Percentiles rank a stretch among this genome's conserved stretches.
These are phyloP conservation scores for Didymella keratinophila DNA, from an alignment of 2,329 filamentous ascomycete genomes.

Conservation along the genomic window DNA sequence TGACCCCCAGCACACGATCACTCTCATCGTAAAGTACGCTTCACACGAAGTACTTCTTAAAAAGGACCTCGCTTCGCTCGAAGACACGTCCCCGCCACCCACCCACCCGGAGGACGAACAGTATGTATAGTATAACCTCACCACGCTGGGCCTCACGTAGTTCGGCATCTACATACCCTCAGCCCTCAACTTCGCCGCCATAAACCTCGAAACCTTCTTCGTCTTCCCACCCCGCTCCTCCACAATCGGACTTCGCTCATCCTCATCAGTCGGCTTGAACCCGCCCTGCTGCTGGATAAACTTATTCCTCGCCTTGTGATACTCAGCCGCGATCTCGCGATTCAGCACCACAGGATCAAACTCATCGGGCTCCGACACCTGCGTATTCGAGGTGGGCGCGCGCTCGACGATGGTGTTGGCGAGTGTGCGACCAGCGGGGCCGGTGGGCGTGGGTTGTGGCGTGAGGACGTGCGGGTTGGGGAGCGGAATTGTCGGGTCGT, in stretches of 20 bases:
- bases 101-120: too few species aligned
- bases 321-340: constrained; percentile 81
- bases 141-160: too few species aligned
- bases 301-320: constrained; percentile 81
- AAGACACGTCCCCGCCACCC: too few species aligned
- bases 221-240: constrained; percentile 68
- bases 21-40: too few species aligned
- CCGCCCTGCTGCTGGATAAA: constrained; percentile 86
- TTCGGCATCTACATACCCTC: constrained; percentile 45
- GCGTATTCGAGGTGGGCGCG: constrained; percentile 35
- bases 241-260: constrained; percentile 70
- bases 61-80: too few species aligned
- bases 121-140: too few species aligned
- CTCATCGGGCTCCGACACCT: constrained; percentile 52
- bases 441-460: constrained; percentile 45
- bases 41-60: too few species aligned
- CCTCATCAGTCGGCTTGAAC: constrained; percentile 73
- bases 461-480: constrained; percentile 36
- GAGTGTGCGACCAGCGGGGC: constrained; percentile 60
- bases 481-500: constrained; percentile 25
- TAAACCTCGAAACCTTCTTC: constrained; percentile 75
- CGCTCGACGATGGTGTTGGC: constrained; percentile 67
- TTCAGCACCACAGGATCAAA: constrained; percentile 76
- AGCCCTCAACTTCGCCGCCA: constrained; percentile 67
- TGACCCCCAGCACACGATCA: too few species aligned